Evolutionary conservation across 768 basidiomycete genomes (phyloP).

Genomic region (Boletus barrowsii): DNA sequence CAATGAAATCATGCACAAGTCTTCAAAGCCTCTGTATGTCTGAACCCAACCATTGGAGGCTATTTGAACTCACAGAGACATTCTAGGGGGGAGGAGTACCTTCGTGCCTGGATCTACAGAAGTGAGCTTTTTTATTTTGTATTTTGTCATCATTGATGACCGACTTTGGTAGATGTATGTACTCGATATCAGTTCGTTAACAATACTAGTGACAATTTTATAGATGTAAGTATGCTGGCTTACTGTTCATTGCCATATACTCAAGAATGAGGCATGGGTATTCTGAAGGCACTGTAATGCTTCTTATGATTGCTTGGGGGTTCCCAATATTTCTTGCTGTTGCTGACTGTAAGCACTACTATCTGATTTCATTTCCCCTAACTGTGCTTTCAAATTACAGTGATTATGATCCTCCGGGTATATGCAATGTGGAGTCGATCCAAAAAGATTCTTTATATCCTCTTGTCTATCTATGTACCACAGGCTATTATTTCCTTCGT

Average conservation of each 20-base stretch:
- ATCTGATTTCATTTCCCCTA: too few species aligned
- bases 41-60: too few species aligned
- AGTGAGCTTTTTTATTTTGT: neutral
- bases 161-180: neutral
- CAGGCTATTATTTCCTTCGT: neutral
- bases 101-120: neutral
- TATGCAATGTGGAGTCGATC: conserved; percentile 15
- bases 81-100: neutral
- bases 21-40: neutral
- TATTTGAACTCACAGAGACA: neutral
- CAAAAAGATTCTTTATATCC: conserved; percentile 1
- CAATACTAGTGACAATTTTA: neutral
- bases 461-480: conserved; percentile 1
- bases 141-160: neutral
- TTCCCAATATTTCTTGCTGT: conserved; percentile 6
- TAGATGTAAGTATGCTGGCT: conserved; percentile 8
- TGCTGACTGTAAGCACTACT: conserved; percentile 9
- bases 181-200: too few species aligned
- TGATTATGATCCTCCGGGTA: conserved; percentile 14
- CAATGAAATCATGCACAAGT: neutral
- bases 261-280: neutral
- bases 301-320: neutral
- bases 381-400: neutral
- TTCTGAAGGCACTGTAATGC: conserved; percentile 2
- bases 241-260: too few species aligned